phyloP scores from a whole-genome alignment of 176 grass and related monocot genomes.

The Elymus sibiricus region DNA sequence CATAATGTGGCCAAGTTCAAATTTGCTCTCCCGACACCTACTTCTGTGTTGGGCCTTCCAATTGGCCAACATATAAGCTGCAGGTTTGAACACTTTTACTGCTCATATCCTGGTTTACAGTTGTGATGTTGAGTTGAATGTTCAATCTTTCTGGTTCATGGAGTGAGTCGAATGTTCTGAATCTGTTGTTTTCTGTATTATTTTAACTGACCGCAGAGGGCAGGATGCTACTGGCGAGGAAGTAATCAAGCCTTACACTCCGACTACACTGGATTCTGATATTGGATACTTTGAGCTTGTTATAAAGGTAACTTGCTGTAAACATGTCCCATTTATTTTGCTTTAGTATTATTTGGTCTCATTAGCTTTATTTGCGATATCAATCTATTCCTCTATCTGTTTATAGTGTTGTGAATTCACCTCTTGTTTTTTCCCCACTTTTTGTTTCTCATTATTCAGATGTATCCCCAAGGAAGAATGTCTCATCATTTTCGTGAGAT shows the following conservation, averaged over 20 bases:
- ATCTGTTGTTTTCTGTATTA: background rate
- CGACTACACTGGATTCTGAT: slow-evolving; percentile 88
- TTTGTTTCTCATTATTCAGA: slow-evolving; percentile 36
- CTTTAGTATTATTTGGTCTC: background rate
- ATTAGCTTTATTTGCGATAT: background rate
- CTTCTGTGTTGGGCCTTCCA: slow-evolving; percentile 74
- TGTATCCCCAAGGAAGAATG: slow-evolving; percentile 99
- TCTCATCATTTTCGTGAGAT: slow-evolving; percentile 97
- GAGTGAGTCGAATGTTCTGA: background rate
- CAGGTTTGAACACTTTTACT: slow-evolving; percentile 42
- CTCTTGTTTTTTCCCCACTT: background rate
- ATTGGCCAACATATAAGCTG: slow-evolving; percentile 93
- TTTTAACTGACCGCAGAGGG: slow-evolving; percentile 41
- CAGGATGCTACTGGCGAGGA: slow-evolving; percentile 73
- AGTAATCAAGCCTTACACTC: slow-evolving; percentile 94
- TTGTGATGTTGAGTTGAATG: background rate
- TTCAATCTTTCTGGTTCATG: background rate
- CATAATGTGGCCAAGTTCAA: slow-evolving; percentile 83
- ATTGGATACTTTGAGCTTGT: slow-evolving; percentile 87
- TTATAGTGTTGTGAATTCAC: slow-evolving; percentile 4
- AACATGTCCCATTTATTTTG: background rate
- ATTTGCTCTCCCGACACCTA: slow-evolving; percentile 67
- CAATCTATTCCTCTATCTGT: background rate
- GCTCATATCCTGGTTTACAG: background rate
- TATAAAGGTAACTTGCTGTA: slow-evolving; percentile 58